Conservation (phyloP, 225 moss, liverwort and hornwort genomes). For the Marchantia polymorpha region DNA sequence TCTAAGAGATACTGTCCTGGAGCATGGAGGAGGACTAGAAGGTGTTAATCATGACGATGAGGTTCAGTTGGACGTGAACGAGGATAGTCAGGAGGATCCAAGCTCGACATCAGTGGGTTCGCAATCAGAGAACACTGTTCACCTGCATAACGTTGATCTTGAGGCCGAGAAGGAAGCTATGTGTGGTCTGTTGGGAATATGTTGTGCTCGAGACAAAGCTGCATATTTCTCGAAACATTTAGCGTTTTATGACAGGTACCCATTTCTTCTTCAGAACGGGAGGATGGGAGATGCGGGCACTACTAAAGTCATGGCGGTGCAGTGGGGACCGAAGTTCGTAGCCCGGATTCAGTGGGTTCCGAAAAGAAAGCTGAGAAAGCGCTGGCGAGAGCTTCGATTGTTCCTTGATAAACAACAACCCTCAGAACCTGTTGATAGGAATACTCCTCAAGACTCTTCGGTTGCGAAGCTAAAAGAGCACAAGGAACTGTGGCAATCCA, state of each 20-base stretch:
- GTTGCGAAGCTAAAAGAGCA: constrained; percentile 2
- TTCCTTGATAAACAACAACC: neutral
- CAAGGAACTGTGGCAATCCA: constrained; percentile 28
- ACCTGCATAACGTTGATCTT: neutral
- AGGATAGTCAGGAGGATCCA: neutral
- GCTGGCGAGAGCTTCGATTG: constrained; percentile 23
- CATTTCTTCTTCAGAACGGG: constrained; percentile 27
- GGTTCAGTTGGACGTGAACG: neutral
- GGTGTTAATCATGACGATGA: neutral
- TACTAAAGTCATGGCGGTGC: constrained; percentile 30
- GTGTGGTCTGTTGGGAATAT: constrained; percentile 21
- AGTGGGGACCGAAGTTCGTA: constrained; percentile 30
- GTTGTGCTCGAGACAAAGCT: constrained; percentile 18
- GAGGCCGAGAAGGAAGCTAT: constrained; percentile 18
- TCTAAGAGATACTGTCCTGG: constrained; percentile 22
- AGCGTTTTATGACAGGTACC: constrained; percentile 15
- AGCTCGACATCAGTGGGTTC: neutral
- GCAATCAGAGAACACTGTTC: neutral
- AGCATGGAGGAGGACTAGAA: constrained; percentile 13
- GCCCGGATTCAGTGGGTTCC: constrained; percentile 23
- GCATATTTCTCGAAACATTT: constrained; percentile 27
- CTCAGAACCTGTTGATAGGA: neutral
- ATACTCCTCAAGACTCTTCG: neutral
- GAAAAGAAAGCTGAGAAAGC: constrained; percentile 26
- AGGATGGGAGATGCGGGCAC: constrained; percentile 47